Evolutionary conservation across 345 rosid genomes (phyloP).

Genomic region (Pistacia atlantica): DNA sequence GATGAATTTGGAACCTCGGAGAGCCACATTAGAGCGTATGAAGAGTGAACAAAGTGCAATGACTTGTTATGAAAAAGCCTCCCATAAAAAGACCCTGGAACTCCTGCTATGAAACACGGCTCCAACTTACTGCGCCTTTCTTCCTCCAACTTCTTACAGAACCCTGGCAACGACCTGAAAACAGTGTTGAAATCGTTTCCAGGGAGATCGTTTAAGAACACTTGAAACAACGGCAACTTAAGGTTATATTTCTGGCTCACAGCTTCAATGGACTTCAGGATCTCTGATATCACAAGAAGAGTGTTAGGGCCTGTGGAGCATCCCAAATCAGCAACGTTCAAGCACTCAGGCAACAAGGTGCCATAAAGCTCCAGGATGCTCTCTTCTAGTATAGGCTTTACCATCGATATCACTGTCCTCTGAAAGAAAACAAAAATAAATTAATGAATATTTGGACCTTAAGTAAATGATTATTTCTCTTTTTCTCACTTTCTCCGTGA

Average conservation of each 20-base stretch:
- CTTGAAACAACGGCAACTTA: constrained; percentile 11
- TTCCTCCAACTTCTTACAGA: constrained; percentile 7
- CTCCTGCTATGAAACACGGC: constrained; percentile 18
- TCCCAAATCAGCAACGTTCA: constrained; percentile 32
- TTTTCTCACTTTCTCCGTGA: too few species aligned
- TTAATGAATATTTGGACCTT: too few species aligned
- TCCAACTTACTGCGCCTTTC: constrained; percentile 18
- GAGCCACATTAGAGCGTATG: constrained; percentile 20
- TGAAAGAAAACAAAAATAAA: not conserved
- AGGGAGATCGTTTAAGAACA: constrained; percentile 34
- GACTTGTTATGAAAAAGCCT: constrained; percentile 22
- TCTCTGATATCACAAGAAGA: constrained; percentile 8
- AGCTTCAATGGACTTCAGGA: constrained; percentile 6
- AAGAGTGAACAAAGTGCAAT: constrained; percentile 30
- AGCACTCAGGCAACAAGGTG: constrained; percentile 10
- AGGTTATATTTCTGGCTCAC: not conserved
- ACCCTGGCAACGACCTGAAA: constrained; percentile 26
- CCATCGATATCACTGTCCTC: constrained; percentile 23
- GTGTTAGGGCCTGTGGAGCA: constrained; percentile 33
- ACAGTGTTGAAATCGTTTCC: constrained; percentile 30
- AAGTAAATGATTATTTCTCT: too few species aligned
- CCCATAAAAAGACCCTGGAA: constrained; percentile 30
- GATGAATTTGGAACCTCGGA: constrained; percentile 14
- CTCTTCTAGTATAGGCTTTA: constrained; percentile 19
- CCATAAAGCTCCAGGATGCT: constrained; percentile 11